Evolutionary conservation across 768 basidiomycete species (phyloP).

Genomic region (Melanogaster broomeanus): DNA sequence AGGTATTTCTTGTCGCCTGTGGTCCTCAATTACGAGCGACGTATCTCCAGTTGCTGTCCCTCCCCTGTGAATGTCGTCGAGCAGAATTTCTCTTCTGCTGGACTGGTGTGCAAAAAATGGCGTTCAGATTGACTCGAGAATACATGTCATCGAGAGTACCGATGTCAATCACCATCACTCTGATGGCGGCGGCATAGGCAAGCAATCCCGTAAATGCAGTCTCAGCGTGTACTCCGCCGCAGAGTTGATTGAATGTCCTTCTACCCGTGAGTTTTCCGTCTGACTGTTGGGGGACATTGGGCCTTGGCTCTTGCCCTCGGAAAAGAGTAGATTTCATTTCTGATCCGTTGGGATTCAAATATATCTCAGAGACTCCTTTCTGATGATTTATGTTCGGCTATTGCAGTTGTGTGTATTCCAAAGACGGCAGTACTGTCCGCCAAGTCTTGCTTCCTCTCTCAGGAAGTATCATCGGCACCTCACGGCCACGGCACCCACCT

Average conservation of each 20-base stretch:
- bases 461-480: constrained; percentile 43
- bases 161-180: background rate
- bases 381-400: constrained; percentile 4
- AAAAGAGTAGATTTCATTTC: constrained; percentile 7
- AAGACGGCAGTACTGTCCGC: constrained; percentile 63
- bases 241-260: constrained; percentile 19
- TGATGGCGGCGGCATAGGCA: constrained; percentile 1
- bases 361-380: background rate
- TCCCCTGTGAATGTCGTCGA: constrained; percentile 20
- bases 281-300: background rate
- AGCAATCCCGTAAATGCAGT: constrained; percentile 13
- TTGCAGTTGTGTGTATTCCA: constrained; percentile 64
- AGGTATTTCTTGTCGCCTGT: background rate
- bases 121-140: constrained; percentile 47
- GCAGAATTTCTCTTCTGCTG: constrained; percentile 29
- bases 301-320: background rate
- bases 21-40: constrained; percentile 2
- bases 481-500: constrained; percentile 63
- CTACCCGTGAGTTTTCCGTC: constrained; percentile 28
- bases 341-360: background rate
- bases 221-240: constrained; percentile 26
- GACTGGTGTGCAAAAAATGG: constrained; percentile 51
- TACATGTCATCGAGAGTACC: constrained; percentile 34
- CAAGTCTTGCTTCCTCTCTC: constrained; percentile 51
- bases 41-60: background rate